A percentile compares a stretch with the other conserved stretches of the same genome.
phyloP scores from a whole-genome alignment of 2,329 filamentous ascomycete species.

The Aspergillus fumigatiaffinis region DNA sequence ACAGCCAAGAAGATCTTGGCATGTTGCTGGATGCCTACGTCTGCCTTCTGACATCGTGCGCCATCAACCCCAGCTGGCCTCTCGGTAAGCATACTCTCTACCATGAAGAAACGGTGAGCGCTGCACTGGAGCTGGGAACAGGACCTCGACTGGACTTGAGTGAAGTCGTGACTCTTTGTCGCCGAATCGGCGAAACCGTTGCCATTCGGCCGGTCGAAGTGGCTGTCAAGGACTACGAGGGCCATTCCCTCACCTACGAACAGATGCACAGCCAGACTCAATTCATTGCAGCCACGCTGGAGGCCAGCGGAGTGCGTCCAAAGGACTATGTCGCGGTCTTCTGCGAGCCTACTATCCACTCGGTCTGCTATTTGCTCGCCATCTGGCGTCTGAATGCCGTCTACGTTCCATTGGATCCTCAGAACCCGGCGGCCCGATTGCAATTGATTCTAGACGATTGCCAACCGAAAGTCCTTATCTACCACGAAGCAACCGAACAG shows the following conservation, averaged over 20 bases:
- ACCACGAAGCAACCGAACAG: neutral
- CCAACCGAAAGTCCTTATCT: neutral
- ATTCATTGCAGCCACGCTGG: slow-evolving; percentile 31
- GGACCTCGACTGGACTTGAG: slow-evolving; percentile 17
- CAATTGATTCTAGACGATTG: neutral
- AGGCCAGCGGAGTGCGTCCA: neutral
- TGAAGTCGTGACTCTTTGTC: too few relatives aligned
- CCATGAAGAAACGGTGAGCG: too few relatives aligned
- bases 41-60: too few relatives aligned
- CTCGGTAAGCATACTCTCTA: too few relatives aligned
- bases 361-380: slow-evolving; percentile 11
- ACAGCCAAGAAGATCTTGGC: too few relatives aligned
- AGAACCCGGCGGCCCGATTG: neutral
- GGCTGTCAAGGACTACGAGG: slow-evolving; percentile 28
- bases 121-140: slow-evolving; percentile 20
- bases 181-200: slow-evolving; percentile 34
- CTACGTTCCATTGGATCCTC: slow-evolving; percentile 15
- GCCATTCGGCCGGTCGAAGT: slow-evolving; percentile 10
- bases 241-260: slow-evolving; percentile 31
- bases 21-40: too few relatives aligned
- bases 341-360: neutral
- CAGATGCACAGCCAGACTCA: slow-evolving; percentile 31
- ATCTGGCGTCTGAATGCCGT: slow-evolving; percentile 9
- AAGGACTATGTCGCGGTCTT: slow-evolving; percentile 2
- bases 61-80: too few relatives aligned